Evolutionary conservation across 2,329 filamentous ascomycete genomes (phyloP).

Genomic region (Camillea tinctor): DNA sequence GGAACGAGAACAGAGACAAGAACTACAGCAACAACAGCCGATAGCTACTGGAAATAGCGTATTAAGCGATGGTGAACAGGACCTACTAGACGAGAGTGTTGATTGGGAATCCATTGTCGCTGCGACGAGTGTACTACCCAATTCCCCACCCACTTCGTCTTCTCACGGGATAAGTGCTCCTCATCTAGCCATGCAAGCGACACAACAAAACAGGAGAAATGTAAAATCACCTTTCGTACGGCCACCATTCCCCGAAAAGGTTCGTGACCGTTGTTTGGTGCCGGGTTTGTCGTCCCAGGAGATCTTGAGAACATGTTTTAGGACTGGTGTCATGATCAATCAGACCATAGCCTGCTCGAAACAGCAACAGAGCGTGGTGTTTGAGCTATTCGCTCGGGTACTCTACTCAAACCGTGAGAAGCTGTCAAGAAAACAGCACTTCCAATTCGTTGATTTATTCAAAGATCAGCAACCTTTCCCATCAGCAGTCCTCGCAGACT

Average conservation of each 20-base stretch:
- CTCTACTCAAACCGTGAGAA: slow-evolving; percentile 55
- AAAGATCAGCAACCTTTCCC: slow-evolving; percentile 54
- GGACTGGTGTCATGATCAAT: slow-evolving; percentile 58
- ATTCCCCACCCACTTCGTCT: slow-evolving; percentile 7
- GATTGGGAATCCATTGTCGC: slow-evolving; percentile 39
- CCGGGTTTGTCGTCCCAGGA: slow-evolving; percentile 47
- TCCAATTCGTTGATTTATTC: slow-evolving; percentile 63
- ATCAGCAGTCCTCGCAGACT: slow-evolving; percentile 26
- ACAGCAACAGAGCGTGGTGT: slow-evolving; percentile 40
- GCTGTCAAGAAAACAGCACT: slow-evolving; percentile 52
- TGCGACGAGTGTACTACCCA: slow-evolving; percentile 14
- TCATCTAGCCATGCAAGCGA: background rate
- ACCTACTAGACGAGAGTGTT: slow-evolving; percentile 38
- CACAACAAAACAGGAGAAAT: background rate
- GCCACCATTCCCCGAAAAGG: slow-evolving; percentile 46
- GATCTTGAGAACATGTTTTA: slow-evolving; percentile 60
- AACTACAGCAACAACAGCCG: background rate
- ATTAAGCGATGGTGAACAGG: slow-evolving; percentile 11
- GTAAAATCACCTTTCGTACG: slow-evolving; percentile 42
- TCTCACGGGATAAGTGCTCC: background rate
- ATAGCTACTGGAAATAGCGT: background rate
- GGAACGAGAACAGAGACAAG: no score
- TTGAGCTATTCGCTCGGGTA: slow-evolving; percentile 65
- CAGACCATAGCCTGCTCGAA: slow-evolving; percentile 38
- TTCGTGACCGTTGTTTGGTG: slow-evolving; percentile 53